Conservation (phyloP, 2,329 filamentous ascomycete genomes). For the Malbranchea cinnamomea region DNA sequence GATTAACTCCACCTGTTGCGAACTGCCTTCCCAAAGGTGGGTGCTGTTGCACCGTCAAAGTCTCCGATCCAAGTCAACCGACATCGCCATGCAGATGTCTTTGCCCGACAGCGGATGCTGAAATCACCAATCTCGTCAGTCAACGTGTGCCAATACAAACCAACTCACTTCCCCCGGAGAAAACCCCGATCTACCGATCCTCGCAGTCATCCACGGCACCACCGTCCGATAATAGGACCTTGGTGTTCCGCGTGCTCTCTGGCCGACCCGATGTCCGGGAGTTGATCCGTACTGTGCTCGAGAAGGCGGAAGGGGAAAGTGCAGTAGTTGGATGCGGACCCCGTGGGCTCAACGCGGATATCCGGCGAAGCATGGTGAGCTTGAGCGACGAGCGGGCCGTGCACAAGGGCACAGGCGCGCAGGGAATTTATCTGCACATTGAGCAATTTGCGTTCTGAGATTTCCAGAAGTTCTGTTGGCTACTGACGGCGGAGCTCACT, state of each 20-base stretch:
- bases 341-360: constrained; percentile 37
- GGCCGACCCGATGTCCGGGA: constrained; percentile 38
- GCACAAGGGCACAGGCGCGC: constrained; percentile 51
- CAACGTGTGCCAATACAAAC: not conserved
- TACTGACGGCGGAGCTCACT: not conserved
- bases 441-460: constrained; percentile 40
- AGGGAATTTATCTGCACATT: constrained; percentile 46
- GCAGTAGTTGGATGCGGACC: constrained; percentile 50
- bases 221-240: no score
- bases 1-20: constrained; percentile 3
- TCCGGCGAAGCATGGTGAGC: constrained; percentile 38
- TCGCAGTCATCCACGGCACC: no score
- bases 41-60: constrained; percentile 36
- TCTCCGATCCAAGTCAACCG: constrained; percentile 32
- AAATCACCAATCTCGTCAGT: constrained; percentile 2
- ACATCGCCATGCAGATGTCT: constrained; percentile 25
- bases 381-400: constrained; percentile 51
- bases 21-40: constrained; percentile 16
- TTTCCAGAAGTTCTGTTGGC: not conserved
- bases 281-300: constrained; percentile 41
- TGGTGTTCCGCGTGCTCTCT: constrained; percentile 26
- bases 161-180: constrained; percentile 5
- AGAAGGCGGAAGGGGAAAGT: constrained; percentile 46
- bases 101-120: constrained; percentile 10
- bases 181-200: constrained; percentile 11